These are phyloP conservation scores for Crithidia acanthocephali DNA, from an alignment of 208 protist genomes.

Conservation along the genomic window DNA sequence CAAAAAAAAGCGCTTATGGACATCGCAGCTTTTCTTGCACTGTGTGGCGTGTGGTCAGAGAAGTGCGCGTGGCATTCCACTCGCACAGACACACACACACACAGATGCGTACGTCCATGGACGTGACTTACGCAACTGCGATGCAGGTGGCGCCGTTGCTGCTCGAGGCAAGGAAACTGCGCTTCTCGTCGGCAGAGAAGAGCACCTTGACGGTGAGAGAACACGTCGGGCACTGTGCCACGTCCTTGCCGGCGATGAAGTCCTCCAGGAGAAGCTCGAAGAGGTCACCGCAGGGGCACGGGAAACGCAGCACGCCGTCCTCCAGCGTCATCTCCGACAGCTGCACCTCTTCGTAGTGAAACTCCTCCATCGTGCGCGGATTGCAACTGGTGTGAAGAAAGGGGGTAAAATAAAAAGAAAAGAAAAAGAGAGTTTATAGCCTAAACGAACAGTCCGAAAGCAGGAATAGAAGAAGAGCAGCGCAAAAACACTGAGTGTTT, in stretches of 20 bases:
- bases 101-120: neutral
- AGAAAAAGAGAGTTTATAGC: neutral
- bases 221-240: constrained; percentile 91
- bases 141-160: constrained; percentile 5
- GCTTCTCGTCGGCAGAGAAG: constrained; percentile 62
- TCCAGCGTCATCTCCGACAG: constrained; percentile 87
- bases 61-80: neutral
- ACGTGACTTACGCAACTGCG: constrained; percentile 30
- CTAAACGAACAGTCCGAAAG: neutral
- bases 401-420: neutral
- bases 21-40: too few species aligned
- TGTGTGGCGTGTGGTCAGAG: too few species aligned
- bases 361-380: constrained; percentile 56
- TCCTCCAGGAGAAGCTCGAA: constrained; percentile 87
- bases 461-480: neutral
- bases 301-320: constrained; percentile 74
- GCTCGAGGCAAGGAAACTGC: constrained; percentile 37
- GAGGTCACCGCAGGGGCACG: constrained; percentile 92
- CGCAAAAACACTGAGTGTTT: too few species aligned
- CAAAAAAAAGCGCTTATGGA: neutral
- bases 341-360: constrained; percentile 91
- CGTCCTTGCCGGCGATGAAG: constrained; percentile 68
- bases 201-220: constrained; percentile 88
- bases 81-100: neutral
- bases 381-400: neutral